phyloP scores from a whole-genome alignment of 2,329 filamentous ascomycete genomes.

The Pseudogymnoascus sp. region DNA sequence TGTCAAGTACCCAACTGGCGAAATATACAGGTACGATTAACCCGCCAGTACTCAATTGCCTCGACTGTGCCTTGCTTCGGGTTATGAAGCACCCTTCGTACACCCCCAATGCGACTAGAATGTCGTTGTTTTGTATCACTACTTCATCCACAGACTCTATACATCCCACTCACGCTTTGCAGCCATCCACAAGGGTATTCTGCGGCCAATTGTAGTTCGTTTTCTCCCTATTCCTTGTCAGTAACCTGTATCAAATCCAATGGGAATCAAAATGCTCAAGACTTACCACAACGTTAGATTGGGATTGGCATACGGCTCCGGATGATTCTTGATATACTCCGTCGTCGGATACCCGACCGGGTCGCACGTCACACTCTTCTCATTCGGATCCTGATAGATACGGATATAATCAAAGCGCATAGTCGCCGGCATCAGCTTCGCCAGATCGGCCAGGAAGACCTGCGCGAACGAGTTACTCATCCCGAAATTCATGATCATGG shows the following conservation, averaged over 20 bases:
- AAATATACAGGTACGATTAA: neutral
- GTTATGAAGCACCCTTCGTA: neutral
- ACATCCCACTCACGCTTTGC: constrained; percentile 24
- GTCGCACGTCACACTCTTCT: constrained; percentile 56
- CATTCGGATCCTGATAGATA: constrained; percentile 57
- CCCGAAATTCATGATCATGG: constrained; percentile 60
- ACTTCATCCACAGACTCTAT: neutral
- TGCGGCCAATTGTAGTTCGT: constrained; percentile 52
- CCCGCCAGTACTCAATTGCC: neutral
- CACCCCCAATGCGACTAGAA: neutral
- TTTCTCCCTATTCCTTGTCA: constrained; percentile 30
- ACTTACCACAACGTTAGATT: constrained; percentile 58
- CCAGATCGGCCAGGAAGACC: constrained; percentile 50
- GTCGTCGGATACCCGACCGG: constrained; percentile 60
- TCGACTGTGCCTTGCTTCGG: neutral
- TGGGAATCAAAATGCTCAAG: neutral
- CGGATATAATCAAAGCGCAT: constrained; percentile 64
- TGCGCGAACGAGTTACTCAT: constrained; percentile 59
- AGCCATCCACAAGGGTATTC: constrained; percentile 53
- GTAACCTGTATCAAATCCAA: constrained; percentile 13
- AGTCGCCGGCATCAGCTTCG: constrained; percentile 49
- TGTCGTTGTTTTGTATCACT: neutral
- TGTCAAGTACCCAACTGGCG: neutral
- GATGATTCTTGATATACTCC: constrained; percentile 55
- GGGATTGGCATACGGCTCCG: constrained; percentile 53